These are phyloP conservation scores for Trametes gibbosa DNA, from an alignment of 768 basidiomycete genomes.

Conservation along the genomic window DNA sequence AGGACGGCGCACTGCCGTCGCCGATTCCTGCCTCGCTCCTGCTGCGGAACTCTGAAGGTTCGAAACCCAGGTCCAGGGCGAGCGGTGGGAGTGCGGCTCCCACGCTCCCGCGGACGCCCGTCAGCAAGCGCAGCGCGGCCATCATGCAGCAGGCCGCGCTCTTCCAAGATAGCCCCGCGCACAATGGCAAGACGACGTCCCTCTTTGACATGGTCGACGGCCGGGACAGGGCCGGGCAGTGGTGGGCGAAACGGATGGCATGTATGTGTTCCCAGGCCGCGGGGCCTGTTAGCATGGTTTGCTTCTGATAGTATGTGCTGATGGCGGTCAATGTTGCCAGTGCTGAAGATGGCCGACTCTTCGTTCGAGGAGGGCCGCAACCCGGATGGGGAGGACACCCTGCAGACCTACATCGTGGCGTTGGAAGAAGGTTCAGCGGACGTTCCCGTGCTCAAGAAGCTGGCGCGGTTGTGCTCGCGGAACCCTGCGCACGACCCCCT, in stretches of 20 bases:
- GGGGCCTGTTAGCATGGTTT: background rate
- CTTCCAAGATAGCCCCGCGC: constrained; percentile 79
- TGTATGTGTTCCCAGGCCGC: constrained; percentile 44
- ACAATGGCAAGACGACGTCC: constrained; percentile 47
- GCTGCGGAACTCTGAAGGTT: constrained; percentile 35
- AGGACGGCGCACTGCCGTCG: constrained; percentile 49
- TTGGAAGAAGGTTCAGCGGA: constrained; percentile 55
- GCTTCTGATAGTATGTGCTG: constrained; percentile 19
- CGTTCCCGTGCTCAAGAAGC: constrained; percentile 56
- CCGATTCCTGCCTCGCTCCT: constrained; percentile 55
- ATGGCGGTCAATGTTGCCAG: constrained; percentile 44
- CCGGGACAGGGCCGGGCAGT: constrained; percentile 66
- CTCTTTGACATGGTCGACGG: constrained; percentile 69
- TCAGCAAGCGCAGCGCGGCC: constrained; percentile 46
- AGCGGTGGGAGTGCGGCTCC: constrained; percentile 19
- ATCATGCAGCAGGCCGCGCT: constrained; percentile 74
- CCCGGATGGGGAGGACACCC: constrained; percentile 45
- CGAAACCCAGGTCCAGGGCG: background rate
- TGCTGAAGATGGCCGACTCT: constrained; percentile 47
- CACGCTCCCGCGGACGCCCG: constrained; percentile 60
- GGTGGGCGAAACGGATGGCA: constrained; percentile 80
- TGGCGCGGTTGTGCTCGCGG: constrained; percentile 60
- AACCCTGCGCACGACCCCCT: constrained; percentile 51
- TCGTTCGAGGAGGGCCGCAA: constrained; percentile 36
- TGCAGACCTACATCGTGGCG: constrained; percentile 50